Evolutionary conservation across 169 alveolate species (phyloP).

Genomic region (Cryptosporidium parvum): DNA sequence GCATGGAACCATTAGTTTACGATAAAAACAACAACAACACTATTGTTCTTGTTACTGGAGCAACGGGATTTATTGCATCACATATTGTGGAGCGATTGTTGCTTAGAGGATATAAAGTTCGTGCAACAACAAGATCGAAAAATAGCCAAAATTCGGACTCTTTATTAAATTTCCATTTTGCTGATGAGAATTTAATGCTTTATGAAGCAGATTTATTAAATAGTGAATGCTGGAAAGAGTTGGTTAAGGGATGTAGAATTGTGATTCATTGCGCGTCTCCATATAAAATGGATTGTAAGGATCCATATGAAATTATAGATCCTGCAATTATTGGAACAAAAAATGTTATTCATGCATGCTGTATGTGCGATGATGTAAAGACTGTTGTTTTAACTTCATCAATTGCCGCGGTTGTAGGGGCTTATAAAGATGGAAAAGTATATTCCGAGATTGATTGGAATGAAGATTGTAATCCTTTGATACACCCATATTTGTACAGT

Average conservation of each 20-base stretch:
- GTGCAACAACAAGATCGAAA: constrained; percentile 69
- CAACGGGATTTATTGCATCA: constrained; percentile 72
- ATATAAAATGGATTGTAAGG: constrained; percentile 65
- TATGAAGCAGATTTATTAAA: constrained; percentile 51
- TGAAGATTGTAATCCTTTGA: constrained; percentile 53
- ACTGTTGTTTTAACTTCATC: constrained; percentile 70
- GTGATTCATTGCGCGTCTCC: constrained; percentile 76
- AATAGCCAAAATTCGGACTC: neutral
- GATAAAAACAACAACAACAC: constrained; percentile 10
- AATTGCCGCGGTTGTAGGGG: constrained; percentile 67
- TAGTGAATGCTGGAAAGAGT: constrained; percentile 17
- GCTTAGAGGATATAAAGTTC: constrained; percentile 72
- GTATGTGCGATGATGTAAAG: constrained; percentile 65
- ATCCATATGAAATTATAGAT: constrained; percentile 70
- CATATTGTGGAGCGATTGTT: constrained; percentile 68
- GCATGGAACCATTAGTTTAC: constrained; percentile 43
- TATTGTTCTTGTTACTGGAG: constrained; percentile 50
- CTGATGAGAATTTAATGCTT: constrained; percentile 13
- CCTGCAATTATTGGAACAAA: constrained; percentile 71
- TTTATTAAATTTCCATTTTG: constrained; percentile 31
- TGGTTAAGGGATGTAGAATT: constrained; percentile 44
- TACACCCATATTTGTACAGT: constrained; percentile 63
- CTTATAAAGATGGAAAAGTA: constrained; percentile 62
- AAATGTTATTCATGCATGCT: constrained; percentile 63
- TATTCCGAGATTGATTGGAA: constrained; percentile 72